Evolutionary conservation across 1,139 yeast species (phyloP).

Genomic region (Chernovozyma aurita): DNA sequence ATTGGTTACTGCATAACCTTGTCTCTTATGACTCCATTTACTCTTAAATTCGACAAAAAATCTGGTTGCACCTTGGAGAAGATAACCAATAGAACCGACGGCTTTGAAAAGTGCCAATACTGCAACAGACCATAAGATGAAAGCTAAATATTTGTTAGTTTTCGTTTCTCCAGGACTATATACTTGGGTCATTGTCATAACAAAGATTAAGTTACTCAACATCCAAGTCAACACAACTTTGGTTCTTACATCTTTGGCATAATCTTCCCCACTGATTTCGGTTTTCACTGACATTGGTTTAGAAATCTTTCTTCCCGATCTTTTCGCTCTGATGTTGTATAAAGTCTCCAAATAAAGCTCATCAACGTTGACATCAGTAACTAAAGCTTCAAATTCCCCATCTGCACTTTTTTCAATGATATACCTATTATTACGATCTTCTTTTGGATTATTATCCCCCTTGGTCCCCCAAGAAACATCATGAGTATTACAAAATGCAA

Average conservation of each 20-base stretch:
- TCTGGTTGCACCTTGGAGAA: conserved; percentile 40
- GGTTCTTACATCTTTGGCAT: conserved; percentile 90
- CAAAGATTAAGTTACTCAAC: conserved; percentile 70
- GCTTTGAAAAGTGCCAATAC: conserved; percentile 76
- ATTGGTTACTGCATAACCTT: conserved; percentile 35
- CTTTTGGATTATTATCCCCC: conserved; percentile 76
- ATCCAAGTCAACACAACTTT: conserved; percentile 93
- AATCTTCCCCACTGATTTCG: conserved; percentile 68
- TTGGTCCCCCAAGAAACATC: conserved; percentile 98
- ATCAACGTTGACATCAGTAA: conserved; percentile 87
- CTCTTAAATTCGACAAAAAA: conserved; percentile 38
- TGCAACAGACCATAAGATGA: conserved; percentile 90
- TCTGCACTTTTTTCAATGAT: conserved; percentile 44
- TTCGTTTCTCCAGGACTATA: conserved; percentile 58
- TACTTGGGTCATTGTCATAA: conserved; percentile 83
- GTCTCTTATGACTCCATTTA: conserved; percentile 39
- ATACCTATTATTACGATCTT: conserved; percentile 41
- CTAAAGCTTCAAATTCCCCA: conserved; percentile 82
- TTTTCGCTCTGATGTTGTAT: conserved; percentile 67
- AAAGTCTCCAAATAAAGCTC: conserved; percentile 78
- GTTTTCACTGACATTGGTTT: conserved; percentile 42
- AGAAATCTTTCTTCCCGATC: conserved; percentile 52
- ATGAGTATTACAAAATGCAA: conserved; percentile 93
- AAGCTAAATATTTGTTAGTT: conserved; percentile 68
- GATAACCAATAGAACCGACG: conserved; percentile 66